Percentiles rank a stretch among this genome's conserved stretches.
phyloP scores from a whole-genome alignment of 345 rosid species.

The Clausena lansium region DNA sequence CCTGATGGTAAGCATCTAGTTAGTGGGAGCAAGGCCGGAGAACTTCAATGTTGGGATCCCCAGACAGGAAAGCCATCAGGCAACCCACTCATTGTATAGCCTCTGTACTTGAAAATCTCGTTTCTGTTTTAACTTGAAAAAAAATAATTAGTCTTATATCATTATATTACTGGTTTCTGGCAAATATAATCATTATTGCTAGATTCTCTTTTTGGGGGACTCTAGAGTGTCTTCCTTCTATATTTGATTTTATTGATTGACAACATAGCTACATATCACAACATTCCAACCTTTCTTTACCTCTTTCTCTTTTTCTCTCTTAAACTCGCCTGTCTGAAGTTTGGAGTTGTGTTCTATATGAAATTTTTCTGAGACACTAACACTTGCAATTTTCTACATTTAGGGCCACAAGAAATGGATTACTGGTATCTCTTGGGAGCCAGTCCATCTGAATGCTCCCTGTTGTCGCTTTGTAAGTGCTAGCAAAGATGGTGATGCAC shows the following conservation, averaged over 20 bases:
- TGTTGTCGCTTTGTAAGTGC: conserved; percentile 91
- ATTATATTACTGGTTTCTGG: not conserved
- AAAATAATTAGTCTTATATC: not conserved
- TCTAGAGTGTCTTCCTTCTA: not conserved
- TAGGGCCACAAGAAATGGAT: conserved; percentile 99
- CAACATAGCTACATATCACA: not conserved
- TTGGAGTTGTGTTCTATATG: not conserved
- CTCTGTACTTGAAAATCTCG: conserved; percentile 10
- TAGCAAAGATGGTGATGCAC: conserved; percentile 99
- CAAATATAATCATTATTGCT: not conserved
- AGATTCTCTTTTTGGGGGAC: not conserved
- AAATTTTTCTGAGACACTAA: conserved; percentile 3
- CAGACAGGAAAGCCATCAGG: conserved; percentile 77
- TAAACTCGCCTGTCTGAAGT: not conserved
- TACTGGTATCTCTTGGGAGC: conserved; percentile 97
- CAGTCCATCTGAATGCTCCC: conserved; percentile 88
- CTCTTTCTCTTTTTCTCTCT: not conserved
- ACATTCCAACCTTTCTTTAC: not conserved
- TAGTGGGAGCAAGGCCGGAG: conserved; percentile 90
- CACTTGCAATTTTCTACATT: conserved; percentile 19
- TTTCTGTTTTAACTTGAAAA: not conserved
- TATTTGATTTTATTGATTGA: not conserved
- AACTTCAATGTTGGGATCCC: conserved; percentile 82
- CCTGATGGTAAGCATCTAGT: conserved; percentile 91
- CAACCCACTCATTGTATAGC: conserved; percentile 56